Evolutionary conservation across 2,329 filamentous ascomycete species (phyloP).

Genomic region (Penicillium glabrum): DNA sequence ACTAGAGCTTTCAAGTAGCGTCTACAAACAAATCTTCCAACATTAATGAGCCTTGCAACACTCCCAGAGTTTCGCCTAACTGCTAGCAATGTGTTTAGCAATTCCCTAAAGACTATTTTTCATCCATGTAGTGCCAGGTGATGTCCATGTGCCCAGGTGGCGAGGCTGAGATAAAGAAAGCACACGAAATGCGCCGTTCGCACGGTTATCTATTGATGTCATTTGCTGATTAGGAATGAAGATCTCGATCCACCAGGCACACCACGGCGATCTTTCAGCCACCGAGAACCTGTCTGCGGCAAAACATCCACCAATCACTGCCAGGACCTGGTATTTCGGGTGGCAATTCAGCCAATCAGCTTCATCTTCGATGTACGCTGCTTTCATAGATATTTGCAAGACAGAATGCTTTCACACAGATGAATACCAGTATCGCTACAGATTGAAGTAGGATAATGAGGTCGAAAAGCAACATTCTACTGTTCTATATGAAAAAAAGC

Average conservation of each 20-base stretch:
- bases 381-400: not conserved
- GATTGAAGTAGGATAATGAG: not conserved
- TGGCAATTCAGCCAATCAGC: not conserved
- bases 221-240: not conserved
- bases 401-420: not conserved
- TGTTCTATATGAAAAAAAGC: not conserved
- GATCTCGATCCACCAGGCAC: not conserved
- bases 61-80: too few species aligned
- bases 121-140: too few species aligned
- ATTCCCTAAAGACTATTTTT: too few species aligned
- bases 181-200: not conserved
- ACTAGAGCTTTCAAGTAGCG: too few species aligned
- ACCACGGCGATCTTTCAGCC: not conserved
- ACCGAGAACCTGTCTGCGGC: not conserved
- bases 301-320: not conserved
- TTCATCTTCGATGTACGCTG: not conserved
- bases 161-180: not conserved
- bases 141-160: too few species aligned
- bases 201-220: not conserved
- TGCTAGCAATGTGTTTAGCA: too few species aligned
- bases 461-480: not conserved
- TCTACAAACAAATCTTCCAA: too few species aligned
- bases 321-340: not conserved
- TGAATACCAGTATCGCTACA: not conserved
- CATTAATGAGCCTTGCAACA: too few species aligned